Percentiles rank a stretch among this genome's conserved stretches.
Conservation (phyloP, 345 rosid genomes). For the Linum tenue region DNA sequence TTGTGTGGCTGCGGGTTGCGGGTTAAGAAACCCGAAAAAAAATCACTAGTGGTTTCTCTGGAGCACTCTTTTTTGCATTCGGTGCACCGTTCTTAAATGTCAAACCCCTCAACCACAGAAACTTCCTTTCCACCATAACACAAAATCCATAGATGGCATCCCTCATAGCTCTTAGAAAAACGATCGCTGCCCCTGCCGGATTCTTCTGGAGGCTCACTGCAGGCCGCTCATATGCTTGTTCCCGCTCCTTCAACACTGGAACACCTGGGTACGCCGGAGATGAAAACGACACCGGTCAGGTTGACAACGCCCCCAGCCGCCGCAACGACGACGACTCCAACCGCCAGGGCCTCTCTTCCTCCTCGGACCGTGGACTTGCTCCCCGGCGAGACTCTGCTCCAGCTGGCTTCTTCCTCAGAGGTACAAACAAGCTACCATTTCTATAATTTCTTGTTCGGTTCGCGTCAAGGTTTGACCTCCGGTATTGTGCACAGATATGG, state of each 20-base stretch:
- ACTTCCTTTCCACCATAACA: neutral
- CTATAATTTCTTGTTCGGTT: neutral
- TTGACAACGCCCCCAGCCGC: neutral
- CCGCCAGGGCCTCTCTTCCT: neutral
- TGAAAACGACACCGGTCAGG: neutral
- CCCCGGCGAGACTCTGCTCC: neutral
- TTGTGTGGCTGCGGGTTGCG: too few relatives aligned
- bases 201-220: neutral
- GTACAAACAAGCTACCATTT: neutral
- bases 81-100: neutral
- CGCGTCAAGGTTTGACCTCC: neutral
- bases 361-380: neutral
- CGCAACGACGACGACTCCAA: neutral
- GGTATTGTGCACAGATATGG: neutral
- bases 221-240: neutral
- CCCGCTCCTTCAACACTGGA: slow-evolving; percentile 4
- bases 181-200: neutral
- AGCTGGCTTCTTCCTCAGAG: neutral
- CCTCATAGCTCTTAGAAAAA: neutral
- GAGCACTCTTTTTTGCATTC: neutral
- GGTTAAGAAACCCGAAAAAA: too few relatives aligned
- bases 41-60: neutral
- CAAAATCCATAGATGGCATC: neutral
- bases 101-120: too few relatives aligned
- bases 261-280: neutral